Conservation (phyloP, 208 protist genomes). For the Trichomonas tenax region DNA sequence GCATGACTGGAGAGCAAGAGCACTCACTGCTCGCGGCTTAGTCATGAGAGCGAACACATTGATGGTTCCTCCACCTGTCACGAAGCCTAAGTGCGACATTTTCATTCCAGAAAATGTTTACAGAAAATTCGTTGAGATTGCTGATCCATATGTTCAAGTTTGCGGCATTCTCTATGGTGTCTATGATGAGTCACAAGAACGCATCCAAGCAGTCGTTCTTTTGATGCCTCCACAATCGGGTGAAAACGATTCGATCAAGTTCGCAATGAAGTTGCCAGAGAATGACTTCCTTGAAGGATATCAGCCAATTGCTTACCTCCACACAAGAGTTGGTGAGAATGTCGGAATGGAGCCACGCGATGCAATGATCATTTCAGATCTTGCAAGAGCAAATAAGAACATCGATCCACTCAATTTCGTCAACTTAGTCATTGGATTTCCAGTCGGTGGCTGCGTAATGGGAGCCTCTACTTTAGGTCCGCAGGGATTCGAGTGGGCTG, state of each 20-base stretch:
- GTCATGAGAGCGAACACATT: slow-evolving; percentile 77
- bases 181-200: slow-evolving; percentile 63
- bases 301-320: slow-evolving; percentile 79
- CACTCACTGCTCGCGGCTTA: slow-evolving; percentile 69
- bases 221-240: slow-evolving; percentile 78
- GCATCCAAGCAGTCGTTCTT: slow-evolving; percentile 75
- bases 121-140: slow-evolving; percentile 71
- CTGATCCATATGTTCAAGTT: slow-evolving; percentile 76
- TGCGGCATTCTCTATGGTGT: slow-evolving; percentile 68
- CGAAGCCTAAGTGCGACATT: slow-evolving; percentile 68
- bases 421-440: slow-evolving; percentile 51
- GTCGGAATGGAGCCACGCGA: slow-evolving; percentile 62
- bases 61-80: slow-evolving; percentile 57
- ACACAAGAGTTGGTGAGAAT: slow-evolving; percentile 73
- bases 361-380: slow-evolving; percentile 57
- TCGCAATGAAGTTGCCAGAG: slow-evolving; percentile 59
- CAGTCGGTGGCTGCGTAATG: slow-evolving; percentile 67
- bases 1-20: slow-evolving; percentile 78
- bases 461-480: slow-evolving; percentile 65
- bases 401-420: neutral
- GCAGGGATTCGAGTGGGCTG: slow-evolving; percentile 69
- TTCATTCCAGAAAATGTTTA: slow-evolving; percentile 81
- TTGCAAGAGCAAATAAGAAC: neutral
- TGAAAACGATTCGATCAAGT: slow-evolving; percentile 50
- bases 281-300: slow-evolving; percentile 63